Conservation (phyloP, 2,329 filamentous ascomycete genomes). For the Hawksworthiomyces lignivorus region DNA sequence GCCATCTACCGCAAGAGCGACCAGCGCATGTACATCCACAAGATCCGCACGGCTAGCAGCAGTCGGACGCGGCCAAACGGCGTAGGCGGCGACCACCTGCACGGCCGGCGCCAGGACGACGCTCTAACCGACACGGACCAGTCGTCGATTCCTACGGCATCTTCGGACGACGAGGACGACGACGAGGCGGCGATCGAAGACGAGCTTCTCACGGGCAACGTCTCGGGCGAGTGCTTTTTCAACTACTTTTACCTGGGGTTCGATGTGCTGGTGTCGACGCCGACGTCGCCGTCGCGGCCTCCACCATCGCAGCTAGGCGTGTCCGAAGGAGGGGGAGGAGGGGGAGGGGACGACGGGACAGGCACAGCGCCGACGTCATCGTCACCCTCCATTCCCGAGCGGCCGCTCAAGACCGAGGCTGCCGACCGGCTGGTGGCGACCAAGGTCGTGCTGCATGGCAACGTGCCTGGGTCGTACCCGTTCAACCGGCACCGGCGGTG, state of each 20-base stretch:
- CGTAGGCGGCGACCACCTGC: conserved; percentile 29
- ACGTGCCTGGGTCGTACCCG: conserved; percentile 90
- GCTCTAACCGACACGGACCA: conserved; percentile 61
- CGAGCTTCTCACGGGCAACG: conserved; percentile 37
- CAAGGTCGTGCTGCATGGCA: conserved; percentile 89
- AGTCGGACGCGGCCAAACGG: conserved; percentile 39
- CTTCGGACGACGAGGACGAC: conserved; percentile 63
- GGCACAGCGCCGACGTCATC: not conserved
- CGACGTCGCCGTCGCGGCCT: conserved; percentile 54
- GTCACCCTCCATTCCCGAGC: conserved; percentile 21
- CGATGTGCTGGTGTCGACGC: conserved; percentile 81
- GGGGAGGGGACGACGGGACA: conserved; percentile 15
- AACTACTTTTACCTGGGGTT: conserved; percentile 97
- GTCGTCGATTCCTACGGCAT: conserved; percentile 63
- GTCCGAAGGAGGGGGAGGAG: conserved; percentile 10
- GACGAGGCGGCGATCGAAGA: conserved; percentile 51
- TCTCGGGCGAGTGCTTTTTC: conserved; percentile 77
- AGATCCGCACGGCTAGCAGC: conserved; percentile 47
- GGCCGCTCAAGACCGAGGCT: conserved; percentile 31
- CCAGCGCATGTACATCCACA: conserved; percentile 80
- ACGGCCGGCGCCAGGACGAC: conserved; percentile 36
- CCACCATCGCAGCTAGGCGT: conserved; percentile 42
- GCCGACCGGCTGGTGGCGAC: conserved; percentile 71
- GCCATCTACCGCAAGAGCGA: conserved; percentile 91
- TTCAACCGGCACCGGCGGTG: conserved; percentile 92